Base-by-base conservation (phyloP, 768 basidiomycete species). In the Mrakia frigida region DNA sequence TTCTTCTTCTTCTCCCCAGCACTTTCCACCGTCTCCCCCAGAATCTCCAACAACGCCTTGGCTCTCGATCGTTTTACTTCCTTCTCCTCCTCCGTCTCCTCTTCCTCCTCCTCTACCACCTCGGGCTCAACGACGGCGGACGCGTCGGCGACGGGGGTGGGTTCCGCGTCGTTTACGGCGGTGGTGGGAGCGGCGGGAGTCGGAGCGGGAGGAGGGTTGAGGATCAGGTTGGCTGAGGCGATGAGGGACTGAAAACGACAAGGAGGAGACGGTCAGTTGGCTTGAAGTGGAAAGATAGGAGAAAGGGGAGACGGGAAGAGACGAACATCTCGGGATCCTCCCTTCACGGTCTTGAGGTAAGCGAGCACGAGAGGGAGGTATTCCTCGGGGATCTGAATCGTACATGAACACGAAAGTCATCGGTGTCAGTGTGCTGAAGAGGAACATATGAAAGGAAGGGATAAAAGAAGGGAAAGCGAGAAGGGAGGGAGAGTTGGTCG, bases 361-460 rank as follows among this genome's bases (percentile, higher is more conserved):
- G 65, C 65, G 37, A 68, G 65, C 7, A 68, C 65, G 37, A 68
- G 39, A 18, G 65, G 35, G 13, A 68, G 65, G 65, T 68, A 68
- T 0, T 39, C 6, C 10, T 11, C 23, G 39, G 65, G 65, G 65
- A 68, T 68, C 65, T 68, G 65, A 1, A 63, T 25, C 6, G 53
- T 3, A n/a, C 14, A 23, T 7, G 21, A 6, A 6, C 2, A 21
- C 31, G 2, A 35, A 33, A 6, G 31, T 21, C 5, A 3, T 31
- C 61, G 25, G 56, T 11, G 9, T 31, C 21, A 63, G 33, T 3
- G 35, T 11, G 4, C 2, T 31, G 37, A 23, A 25, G 35, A 25
- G 37, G 25, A 6, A 16, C 33, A 63, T 11, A 35, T 5, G 65
- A 25, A 13, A 41, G n/a, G n/a, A 35, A 63, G 61, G 16, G 14